Evolutionary conservation across 257 asterid genomes (phyloP).

Genomic region (Plantago elongata): DNA sequence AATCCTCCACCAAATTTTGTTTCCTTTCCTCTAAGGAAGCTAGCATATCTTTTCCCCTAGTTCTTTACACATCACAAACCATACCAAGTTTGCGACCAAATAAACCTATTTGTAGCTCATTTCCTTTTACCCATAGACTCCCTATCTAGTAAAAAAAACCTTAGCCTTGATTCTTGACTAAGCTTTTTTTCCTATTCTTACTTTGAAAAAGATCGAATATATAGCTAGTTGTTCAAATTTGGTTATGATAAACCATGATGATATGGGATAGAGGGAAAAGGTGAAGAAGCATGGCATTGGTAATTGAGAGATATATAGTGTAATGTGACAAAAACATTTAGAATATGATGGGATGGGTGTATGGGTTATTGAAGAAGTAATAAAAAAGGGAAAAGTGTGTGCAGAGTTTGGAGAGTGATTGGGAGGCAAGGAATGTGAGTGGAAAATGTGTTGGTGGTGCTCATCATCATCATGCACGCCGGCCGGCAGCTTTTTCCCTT

Average conservation of each 20-base stretch:
- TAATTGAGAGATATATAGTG: slow-evolving; percentile 14
- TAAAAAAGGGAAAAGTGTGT: slow-evolving; percentile 24
- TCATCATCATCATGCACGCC: slow-evolving; percentile 64
- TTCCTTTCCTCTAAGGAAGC: slow-evolving; percentile 1
- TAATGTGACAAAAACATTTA: slow-evolving; percentile 2
- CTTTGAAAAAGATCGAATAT: too few species aligned
- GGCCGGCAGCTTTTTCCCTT: slow-evolving; percentile 73
- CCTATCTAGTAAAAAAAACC: background rate
- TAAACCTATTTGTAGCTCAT: background rate
- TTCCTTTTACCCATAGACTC: background rate
- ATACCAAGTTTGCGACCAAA: slow-evolving; percentile 1
- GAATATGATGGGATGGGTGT: slow-evolving; percentile 16
- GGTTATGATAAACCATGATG: slow-evolving; percentile 13
- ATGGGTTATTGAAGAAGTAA: slow-evolving; percentile 21
- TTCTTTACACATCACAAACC: slow-evolving; percentile 1
- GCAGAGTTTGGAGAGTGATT: slow-evolving; percentile 55
- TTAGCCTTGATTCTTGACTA: background rate
- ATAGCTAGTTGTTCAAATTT: slow-evolving; percentile 11
- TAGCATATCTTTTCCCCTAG: slow-evolving; percentile 3
- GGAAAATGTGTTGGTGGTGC: slow-evolving; percentile 32
- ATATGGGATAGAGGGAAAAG: slow-evolving; percentile 24
- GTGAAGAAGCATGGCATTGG: slow-evolving; percentile 28
- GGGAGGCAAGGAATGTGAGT: slow-evolving; percentile 57
- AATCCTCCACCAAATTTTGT: background rate
- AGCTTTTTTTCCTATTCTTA: background rate